phyloP scores from a whole-genome alignment of 305 asterid species.

The Salvia sclarea region DNA sequence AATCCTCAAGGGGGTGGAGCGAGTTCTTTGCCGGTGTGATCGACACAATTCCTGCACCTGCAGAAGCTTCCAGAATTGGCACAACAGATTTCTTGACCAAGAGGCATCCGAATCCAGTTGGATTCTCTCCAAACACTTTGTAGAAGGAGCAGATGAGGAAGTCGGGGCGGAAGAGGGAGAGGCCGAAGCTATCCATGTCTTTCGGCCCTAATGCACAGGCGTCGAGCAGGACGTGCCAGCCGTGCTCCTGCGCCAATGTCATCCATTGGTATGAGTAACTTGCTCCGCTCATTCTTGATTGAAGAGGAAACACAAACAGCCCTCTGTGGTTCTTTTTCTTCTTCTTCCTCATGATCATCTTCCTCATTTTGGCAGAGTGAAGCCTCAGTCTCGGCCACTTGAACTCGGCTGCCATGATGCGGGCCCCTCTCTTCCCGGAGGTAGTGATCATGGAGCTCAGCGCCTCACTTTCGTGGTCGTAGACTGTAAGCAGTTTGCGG shows the following conservation, averaged over 20 bases:
- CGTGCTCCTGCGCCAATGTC: conserved; percentile 73
- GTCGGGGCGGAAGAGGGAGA: conserved; percentile 77
- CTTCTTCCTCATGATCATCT: conserved; percentile 50
- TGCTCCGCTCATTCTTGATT: conserved; percentile 77
- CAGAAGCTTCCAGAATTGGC: conserved; percentile 56
- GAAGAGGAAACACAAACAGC: conserved; percentile 81
- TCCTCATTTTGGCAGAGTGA: conserved; percentile 52
- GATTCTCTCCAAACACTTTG: conserved; percentile 82
- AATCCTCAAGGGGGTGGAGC: conserved; percentile 42
- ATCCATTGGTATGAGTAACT: conserved; percentile 91
- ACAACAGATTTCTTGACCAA: conserved; percentile 63
- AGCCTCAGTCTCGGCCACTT: conserved; percentile 86
- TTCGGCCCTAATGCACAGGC: conserved; percentile 89
- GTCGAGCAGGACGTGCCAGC: conserved; percentile 92
- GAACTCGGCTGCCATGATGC: conserved; percentile 65
- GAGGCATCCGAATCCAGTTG: conserved; percentile 94
- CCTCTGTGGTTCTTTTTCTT: conserved; percentile 58
- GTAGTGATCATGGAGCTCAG: conserved; percentile 52
- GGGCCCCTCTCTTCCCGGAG: conserved; percentile 71
- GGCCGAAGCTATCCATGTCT: conserved; percentile 83
- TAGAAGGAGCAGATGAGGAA: conserved; percentile 84
- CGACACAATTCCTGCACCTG: conserved; percentile 57
- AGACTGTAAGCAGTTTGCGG: conserved; percentile 65
- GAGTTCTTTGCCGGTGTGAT: conserved; percentile 49
- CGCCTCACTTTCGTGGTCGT: conserved; percentile 83